Evolutionary conservation across 1,284 basidiomycete genomes (phyloP).

Genomic region (Cutaneotrichosporon mucoides): DNA sequence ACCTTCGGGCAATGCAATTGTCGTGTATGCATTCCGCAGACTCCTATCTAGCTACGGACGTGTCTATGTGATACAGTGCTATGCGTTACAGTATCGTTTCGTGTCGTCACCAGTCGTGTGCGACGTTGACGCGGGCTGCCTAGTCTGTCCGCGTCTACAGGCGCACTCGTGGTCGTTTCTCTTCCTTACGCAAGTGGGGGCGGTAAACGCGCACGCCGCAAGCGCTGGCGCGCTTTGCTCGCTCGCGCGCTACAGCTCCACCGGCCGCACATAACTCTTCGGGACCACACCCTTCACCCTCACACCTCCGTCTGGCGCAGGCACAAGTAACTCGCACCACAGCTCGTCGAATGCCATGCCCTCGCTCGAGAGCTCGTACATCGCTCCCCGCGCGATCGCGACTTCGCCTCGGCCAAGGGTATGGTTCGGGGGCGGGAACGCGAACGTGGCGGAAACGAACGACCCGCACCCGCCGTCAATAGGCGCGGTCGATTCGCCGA

Average conservation of each 20-base stretch:
- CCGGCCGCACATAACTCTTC: constrained; percentile 15
- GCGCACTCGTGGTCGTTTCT: too few relatives aligned
- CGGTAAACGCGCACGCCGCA: too few relatives aligned
- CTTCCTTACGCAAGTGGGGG: too few relatives aligned
- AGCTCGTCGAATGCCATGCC: constrained; percentile 21
- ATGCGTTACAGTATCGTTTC: too few relatives aligned
- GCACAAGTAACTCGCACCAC: constrained; percentile 23
- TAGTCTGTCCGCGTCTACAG: too few relatives aligned
- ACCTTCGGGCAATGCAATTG: too few relatives aligned
- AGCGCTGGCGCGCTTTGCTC: too few relatives aligned
- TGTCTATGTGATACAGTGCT: too few relatives aligned
- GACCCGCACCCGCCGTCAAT: constrained; percentile 16
- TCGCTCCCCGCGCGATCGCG: constrained; percentile 6
- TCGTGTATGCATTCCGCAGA: too few relatives aligned
- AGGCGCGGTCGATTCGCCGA: constrained; percentile 8
- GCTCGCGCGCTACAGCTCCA: not conserved
- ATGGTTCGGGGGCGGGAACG: constrained; percentile 18
- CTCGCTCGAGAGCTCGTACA: constrained; percentile 23
- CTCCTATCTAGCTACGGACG: too few relatives aligned
- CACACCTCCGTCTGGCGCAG: constrained; percentile 4
- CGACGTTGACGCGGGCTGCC: too few relatives aligned
- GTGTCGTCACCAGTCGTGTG: too few relatives aligned
- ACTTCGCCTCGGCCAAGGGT: constrained; percentile 13
- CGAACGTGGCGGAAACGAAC: constrained; percentile 17
- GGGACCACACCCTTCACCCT: constrained; percentile 17